Conservation (phyloP, 345 rosid genomes). For the Lepidium sativum region DNA sequence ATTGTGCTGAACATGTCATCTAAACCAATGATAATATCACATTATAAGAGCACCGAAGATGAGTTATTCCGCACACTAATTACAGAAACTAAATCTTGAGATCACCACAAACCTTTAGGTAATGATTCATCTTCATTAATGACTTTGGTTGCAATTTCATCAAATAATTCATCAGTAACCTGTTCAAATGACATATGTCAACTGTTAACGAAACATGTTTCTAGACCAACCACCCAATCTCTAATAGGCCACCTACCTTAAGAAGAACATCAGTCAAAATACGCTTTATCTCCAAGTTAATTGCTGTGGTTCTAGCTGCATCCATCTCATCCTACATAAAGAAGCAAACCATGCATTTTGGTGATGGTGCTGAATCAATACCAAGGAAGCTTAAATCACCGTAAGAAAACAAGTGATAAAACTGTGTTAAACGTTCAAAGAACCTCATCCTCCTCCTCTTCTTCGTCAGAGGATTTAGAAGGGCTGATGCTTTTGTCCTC, state of each 20-base stretch:
- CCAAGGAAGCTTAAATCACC: background rate
- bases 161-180: conserved; percentile 95
- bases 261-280: conserved; percentile 88
- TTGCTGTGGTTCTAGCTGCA: conserved; percentile 58
- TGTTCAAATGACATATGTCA: conserved; percentile 31
- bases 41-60: background rate
- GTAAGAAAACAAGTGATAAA: background rate
- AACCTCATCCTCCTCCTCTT: conserved; percentile 78
- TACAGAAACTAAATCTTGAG: background rate
- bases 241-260: conserved; percentile 43
- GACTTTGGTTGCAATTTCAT: conserved; percentile 92
- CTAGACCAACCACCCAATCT: conserved; percentile 17
- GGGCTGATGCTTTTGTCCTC: conserved; percentile 67
- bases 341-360: conserved; percentile 7
- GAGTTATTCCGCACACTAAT: background rate
- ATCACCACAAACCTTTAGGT: conserved; percentile 43
- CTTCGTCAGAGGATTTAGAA: conserved; percentile 71
- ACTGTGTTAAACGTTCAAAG: conserved; percentile 11
- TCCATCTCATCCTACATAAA: conserved; percentile 68
- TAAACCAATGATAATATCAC: conserved; percentile 27
- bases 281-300: conserved; percentile 91
- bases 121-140: conserved; percentile 60
- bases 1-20: conserved; percentile 37
- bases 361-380: conserved; percentile 5
- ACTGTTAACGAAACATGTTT: background rate